Evolutionary conservation across 306 rosid genomes (phyloP).

Genomic region (Senna siamea): DNA sequence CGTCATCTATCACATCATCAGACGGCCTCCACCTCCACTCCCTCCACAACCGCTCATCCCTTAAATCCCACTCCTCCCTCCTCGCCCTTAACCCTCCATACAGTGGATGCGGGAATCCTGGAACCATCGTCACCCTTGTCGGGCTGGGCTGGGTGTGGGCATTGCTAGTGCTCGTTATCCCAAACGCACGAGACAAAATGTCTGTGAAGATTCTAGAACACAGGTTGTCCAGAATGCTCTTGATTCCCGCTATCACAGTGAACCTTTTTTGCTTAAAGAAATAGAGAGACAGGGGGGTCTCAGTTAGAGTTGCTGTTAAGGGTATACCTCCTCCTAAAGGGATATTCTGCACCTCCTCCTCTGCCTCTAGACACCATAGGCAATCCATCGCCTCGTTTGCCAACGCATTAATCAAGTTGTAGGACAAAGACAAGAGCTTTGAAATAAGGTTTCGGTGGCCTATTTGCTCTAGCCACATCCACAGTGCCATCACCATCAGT

Average conservation of each 20-base stretch:
- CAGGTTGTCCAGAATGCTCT: neutral
- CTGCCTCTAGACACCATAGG: neutral
- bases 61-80: neutral
- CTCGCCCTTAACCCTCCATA: neutral
- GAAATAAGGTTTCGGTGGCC: neutral
- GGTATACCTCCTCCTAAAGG: neutral
- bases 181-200: neutral
- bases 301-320: neutral
- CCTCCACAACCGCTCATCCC: neutral
- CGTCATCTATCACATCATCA: neutral
- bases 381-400: neutral
- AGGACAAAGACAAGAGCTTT: neutral
- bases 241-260: neutral
- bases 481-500: neutral
- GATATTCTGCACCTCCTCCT: neutral
- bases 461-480: neutral
- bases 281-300: neutral
- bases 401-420: neutral
- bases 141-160: too few relatives aligned
- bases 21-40: neutral
- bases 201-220: slow-evolving; percentile 1
- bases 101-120: neutral
- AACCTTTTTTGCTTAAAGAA: neutral
- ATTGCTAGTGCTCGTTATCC: too few relatives aligned
- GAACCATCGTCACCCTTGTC: too few relatives aligned